Evolutionary conservation across 495 filamentous ascomycete species (phyloP).

Genomic region (Evernia prunastri): DNA sequence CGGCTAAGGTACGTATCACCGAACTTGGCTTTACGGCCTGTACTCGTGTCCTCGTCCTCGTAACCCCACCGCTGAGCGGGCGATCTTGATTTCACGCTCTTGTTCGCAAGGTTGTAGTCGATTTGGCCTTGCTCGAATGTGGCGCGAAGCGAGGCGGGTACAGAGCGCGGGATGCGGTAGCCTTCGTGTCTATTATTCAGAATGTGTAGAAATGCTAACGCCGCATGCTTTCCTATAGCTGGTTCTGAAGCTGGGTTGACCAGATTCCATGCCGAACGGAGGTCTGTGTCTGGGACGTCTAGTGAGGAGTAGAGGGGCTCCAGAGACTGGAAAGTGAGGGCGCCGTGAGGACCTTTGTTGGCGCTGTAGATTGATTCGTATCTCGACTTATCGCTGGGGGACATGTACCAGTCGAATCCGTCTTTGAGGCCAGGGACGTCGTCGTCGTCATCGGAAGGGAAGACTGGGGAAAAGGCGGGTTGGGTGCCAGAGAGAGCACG

Average conservation of each 20-base stretch:
- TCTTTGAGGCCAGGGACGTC: conserved; percentile 80
- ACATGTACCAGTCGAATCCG: conserved; percentile 99
- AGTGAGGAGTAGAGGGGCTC: conserved; percentile 81
- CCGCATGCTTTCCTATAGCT: conserved; percentile 88
- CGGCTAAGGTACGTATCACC: conserved; percentile 93
- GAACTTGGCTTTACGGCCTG: conserved; percentile 90
- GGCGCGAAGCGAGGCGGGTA: conserved; percentile 81
- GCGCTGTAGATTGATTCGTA: conserved; percentile 95
- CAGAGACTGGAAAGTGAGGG: conserved; percentile 73
- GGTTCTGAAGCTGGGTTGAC: conserved; percentile 77
- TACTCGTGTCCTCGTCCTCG: conserved; percentile 64
- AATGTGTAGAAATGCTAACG: conserved; percentile 90
- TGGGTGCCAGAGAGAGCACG: conserved; percentile 70
- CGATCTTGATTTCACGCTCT: conserved; percentile 27
- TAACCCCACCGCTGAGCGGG: conserved; percentile 57
- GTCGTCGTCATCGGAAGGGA: conserved; percentile 58
- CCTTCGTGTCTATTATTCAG: conserved; percentile 93
- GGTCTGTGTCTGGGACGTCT: conserved; percentile 91
- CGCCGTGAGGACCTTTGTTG: conserved; percentile 75
- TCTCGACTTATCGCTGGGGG: conserved; percentile 76
- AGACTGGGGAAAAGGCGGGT: conserved; percentile 71
- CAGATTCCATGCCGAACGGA: conserved; percentile 92
- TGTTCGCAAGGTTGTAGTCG: conserved; percentile 84
- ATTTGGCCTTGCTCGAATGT: conserved; percentile 92
- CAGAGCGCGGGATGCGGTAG: conserved; percentile 85